Evolutionary conservation across 2,329 filamentous ascomycete genomes (phyloP).

Genomic region (Alternaria rosae): DNA sequence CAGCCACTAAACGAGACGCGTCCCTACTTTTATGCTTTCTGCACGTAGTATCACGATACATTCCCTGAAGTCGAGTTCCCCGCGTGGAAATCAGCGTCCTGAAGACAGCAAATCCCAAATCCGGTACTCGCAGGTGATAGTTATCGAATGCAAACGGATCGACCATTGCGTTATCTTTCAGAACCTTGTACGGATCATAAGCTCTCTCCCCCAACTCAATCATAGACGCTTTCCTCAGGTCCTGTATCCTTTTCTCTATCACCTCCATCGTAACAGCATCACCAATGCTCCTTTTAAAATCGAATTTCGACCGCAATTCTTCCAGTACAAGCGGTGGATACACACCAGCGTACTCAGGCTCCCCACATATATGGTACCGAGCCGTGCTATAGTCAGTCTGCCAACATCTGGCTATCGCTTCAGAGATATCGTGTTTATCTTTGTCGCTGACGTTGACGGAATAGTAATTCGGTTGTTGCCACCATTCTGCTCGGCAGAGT

Average conservation of each 20-base stretch:
- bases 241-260: neutral
- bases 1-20: neutral
- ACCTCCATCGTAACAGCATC: neutral
- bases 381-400: neutral
- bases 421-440: neutral
- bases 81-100: neutral
- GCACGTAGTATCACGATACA: neutral
- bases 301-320: neutral
- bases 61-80: neutral
- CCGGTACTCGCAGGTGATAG: neutral
- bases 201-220: neutral
- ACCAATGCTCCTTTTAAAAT: neutral
- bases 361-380: neutral
- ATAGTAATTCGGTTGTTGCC: neutral
- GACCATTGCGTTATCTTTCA: neutral
- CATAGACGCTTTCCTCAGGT: neutral
- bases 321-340: neutral
- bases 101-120: neutral
- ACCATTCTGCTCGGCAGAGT: constrained; percentile 1
- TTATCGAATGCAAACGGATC: neutral
- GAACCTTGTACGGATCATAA: neutral
- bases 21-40: neutral
- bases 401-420: neutral
- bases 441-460: neutral
- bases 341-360: neutral